Base-by-base conservation (phyloP, 163 green algal species). In the Coccomyxa subellipsoidea region DNA sequence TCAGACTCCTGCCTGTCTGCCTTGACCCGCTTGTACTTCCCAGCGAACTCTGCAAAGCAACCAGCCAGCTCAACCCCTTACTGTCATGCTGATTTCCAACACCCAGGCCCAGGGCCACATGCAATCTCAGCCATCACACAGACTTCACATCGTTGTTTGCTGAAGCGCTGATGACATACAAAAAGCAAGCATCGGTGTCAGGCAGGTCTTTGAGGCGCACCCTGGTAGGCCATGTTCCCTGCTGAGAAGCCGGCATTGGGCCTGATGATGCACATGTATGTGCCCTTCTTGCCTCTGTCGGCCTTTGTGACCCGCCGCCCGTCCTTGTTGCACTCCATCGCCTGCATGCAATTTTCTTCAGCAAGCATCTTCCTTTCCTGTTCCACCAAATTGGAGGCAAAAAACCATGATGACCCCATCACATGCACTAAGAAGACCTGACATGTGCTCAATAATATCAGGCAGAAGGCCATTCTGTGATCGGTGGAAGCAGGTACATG, bases 321-420 rank as follows among this genome's bases (percentile, higher is more conserved):
- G 10, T 82, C 76, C 47, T 84, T 83, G 73, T 86, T 84, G 76
- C 86, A 79, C 77, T 84, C 83, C 23, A 89, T 79, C 34, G 83
- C 86, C 78, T 85, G 70, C 25, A 40, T 7, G 39, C 21, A n/a
- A 18, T 12, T 12, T 59, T 7, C 3, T 27, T 2, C 2, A 59
- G 47, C 3, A 6, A 10, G 5, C 21, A 23, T 21, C 21, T 27
- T 7, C 21, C 47, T 59, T 8, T 59, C 23, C 5, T 27, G 5
- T 27, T 59, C 47, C 3, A 59, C 15, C 21, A 59, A 6, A 59
- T 8, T 2, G 3, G 3, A 27, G 21, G 47, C 47, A 6, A 59
- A 12, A 59, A 59, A 6, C 47, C n/a, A n/a, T n/a, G n/a, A n/a
- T n/a, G n/a, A n/a, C n/a, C n/a, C n/a, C n/a, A n/a, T n/a, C n/a